Evolutionary conservation across 2,329 filamentous ascomycete species (phyloP).

Genomic region (Rutstroemia sp.): DNA sequence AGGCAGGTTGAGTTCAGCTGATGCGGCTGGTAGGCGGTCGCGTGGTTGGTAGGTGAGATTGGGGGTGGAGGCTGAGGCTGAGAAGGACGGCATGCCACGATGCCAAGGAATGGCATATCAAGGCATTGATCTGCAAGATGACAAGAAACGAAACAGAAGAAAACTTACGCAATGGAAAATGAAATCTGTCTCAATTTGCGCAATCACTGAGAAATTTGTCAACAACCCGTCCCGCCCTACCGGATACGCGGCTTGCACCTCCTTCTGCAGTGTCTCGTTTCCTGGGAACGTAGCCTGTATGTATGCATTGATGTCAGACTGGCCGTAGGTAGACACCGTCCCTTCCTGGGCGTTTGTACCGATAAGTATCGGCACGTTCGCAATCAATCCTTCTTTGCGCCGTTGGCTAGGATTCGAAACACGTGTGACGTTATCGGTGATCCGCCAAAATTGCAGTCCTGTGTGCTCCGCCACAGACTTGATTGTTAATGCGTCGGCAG

Average conservation of each 20-base stretch:
- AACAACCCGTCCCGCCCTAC: neutral
- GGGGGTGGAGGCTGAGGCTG: too few species aligned
- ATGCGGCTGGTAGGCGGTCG: too few species aligned
- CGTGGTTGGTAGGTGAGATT: too few species aligned
- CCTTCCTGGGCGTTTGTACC: slow-evolving; percentile 3
- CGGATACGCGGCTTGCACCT: neutral
- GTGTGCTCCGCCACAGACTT: slow-evolving; percentile 1
- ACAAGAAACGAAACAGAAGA: neutral
- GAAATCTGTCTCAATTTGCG: neutral
- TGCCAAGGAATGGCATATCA: too few species aligned
- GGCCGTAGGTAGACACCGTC: neutral
- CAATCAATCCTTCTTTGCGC: neutral
- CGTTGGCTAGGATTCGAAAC: neutral
- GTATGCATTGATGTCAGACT: neutral
- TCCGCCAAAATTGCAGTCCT: neutral
- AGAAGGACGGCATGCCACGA: too few species aligned
- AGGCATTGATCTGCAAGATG: too few species aligned
- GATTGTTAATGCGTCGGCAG: neutral
- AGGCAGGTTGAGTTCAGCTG: neutral
- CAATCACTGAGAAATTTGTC: neutral
- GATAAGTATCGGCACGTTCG: slow-evolving; percentile 4
- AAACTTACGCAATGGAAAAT: slow-evolving; percentile 5
- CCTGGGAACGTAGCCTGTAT: neutral
- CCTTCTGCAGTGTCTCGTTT: neutral
- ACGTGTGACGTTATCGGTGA: neutral